A percentile compares a stretch with the other conserved stretches of the same genome.
Conservation (phyloP, 768 basidiomycete species). For the Xerocomellus chrysenteron region DNA sequence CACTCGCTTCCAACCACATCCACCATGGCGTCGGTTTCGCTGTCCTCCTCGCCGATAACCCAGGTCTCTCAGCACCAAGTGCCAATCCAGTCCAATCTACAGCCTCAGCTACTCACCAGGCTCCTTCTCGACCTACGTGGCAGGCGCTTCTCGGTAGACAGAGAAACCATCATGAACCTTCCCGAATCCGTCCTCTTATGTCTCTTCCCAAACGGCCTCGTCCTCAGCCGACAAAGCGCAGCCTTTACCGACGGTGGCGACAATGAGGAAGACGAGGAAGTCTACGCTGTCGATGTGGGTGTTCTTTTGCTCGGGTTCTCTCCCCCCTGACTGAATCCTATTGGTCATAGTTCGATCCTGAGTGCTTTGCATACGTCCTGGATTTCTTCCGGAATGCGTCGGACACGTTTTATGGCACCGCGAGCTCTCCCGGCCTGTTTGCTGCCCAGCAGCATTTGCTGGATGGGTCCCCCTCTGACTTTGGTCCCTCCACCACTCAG, state of each 20-base stretch:
- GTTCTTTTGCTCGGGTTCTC: conserved; percentile 8
- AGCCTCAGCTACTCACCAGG: conserved; percentile 85
- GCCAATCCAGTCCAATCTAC: conserved; percentile 66
- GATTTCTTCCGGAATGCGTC: conserved; percentile 88
- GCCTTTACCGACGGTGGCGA: conserved; percentile 73
- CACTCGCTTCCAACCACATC: conserved; percentile 12
- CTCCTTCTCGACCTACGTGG: conserved; percentile 92
- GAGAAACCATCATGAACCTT: conserved; percentile 97
- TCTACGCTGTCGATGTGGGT: conserved; percentile 95
- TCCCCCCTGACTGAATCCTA: background rate
- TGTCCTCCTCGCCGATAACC: conserved; percentile 56
- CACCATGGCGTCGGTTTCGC: conserved; percentile 37
- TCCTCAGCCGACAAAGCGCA: conserved; percentile 83
- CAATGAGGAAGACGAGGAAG: conserved; percentile 80
- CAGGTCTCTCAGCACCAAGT: conserved; percentile 53
- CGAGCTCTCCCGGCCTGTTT: conserved; percentile 68
- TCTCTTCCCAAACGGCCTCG: conserved; percentile 95
- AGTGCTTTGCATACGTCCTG: conserved; percentile 93
- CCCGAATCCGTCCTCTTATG: conserved; percentile 96
- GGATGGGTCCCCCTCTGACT: conserved; percentile 60
- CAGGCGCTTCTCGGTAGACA: conserved; percentile 87
- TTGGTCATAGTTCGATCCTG: conserved; percentile 82
- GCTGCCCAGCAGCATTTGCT: conserved; percentile 77
- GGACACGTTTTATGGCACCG: conserved; percentile 88
- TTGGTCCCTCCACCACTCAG: conserved; percentile 65